These are phyloP conservation scores for Chamaecrista fasciculata DNA, from an alignment of 306 rosid genomes.

Conservation along the genomic window DNA sequence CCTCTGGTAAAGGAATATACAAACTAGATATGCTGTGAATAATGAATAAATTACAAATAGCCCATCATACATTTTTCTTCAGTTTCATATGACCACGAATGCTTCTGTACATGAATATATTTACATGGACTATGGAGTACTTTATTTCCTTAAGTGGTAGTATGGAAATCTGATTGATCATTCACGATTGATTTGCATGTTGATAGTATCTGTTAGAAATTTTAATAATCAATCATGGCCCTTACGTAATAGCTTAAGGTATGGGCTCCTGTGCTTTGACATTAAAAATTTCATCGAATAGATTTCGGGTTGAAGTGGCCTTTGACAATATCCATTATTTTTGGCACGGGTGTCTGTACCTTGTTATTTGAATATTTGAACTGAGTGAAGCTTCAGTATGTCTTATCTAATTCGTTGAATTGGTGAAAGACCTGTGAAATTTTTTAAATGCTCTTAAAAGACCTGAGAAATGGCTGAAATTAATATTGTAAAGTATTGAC, in stretches of 20 bases:
- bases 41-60: neutral
- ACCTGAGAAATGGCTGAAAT: neutral
- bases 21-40: slow-evolving; percentile 10
- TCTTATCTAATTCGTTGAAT: neutral
- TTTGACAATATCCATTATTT: neutral
- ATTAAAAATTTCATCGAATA: neutral
- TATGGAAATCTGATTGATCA: neutral
- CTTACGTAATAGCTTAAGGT: neutral
- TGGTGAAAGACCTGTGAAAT: neutral
- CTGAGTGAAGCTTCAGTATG: neutral
- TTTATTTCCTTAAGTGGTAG: neutral
- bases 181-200: slow-evolving; percentile 8
- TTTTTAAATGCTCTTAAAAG: slow-evolving; percentile 15
- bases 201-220: neutral
- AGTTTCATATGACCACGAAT: neutral
- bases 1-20: neutral
- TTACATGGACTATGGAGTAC: neutral
- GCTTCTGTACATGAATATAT: neutral
- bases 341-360: neutral
- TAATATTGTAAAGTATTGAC: neutral
- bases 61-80: neutral
- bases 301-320: neutral
- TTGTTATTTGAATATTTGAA: slow-evolving; percentile 6
- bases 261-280: slow-evolving; percentile 1
- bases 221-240: neutral